Evolutionary conservation across 768 basidiomycete species (phyloP).

Genomic region (Collybia sordida): DNA sequence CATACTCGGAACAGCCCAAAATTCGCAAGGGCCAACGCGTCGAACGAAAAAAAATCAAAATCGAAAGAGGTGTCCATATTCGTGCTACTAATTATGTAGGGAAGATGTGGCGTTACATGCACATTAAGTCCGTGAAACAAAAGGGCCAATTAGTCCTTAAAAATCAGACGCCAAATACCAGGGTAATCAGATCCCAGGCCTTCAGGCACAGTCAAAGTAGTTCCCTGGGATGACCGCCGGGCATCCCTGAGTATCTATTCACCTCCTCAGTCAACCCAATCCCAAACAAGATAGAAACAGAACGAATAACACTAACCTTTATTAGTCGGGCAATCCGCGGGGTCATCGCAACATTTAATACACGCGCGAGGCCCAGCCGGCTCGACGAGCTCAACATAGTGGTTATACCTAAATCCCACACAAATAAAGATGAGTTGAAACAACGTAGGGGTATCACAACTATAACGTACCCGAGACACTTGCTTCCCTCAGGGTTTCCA

Average conservation of each 20-base stretch:
- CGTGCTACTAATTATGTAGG: too few species aligned
- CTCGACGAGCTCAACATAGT: conserved; percentile 60
- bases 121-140: too few species aligned
- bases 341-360: conserved; percentile 57
- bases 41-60: too few species aligned
- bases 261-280: not conserved
- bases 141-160: too few species aligned
- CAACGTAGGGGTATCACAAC: not conserved
- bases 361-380: conserved; percentile 51
- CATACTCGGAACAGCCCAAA: too few species aligned
- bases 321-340: conserved; percentile 51
- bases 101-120: too few species aligned
- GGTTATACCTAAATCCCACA: conserved; percentile 61
- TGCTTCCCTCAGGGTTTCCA: conserved; percentile 52
- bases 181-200: too few species aligned
- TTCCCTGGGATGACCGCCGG: conserved; percentile 52
- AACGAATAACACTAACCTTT: conserved; percentile 32
- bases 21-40: too few species aligned
- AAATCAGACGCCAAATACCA: too few species aligned
- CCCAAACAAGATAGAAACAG: not conserved
- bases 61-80: too few species aligned
- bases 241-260: conserved; percentile 48
- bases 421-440: too few species aligned
- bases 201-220: conserved; percentile 49
- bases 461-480: conserved; percentile 43